Evolutionary conservation across 371 early-diverging fungal genomes (phyloP).

Genomic region (Apophysomyces trapeziformis): DNA sequence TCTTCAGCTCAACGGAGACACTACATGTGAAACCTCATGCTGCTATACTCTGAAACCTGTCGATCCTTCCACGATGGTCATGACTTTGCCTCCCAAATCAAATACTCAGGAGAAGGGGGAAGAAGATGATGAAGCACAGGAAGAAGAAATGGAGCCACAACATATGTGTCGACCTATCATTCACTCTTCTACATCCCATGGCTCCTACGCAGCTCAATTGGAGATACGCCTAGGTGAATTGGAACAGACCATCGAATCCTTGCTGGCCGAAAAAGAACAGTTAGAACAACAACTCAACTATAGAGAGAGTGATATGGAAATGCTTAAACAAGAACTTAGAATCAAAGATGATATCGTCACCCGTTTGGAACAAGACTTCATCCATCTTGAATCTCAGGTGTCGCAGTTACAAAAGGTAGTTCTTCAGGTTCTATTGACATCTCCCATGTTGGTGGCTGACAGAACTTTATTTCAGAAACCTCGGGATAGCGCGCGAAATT

Average conservation of each 20-base stretch:
- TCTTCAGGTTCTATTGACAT: background rate
- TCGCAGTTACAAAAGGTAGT: constrained; percentile 17
- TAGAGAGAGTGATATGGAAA: constrained; percentile 13
- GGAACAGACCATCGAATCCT: constrained; percentile 28
- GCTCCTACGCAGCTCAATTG: constrained; percentile 37
- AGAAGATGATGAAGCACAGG: constrained; percentile 26
- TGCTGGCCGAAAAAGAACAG: constrained; percentile 7
- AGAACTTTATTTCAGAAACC: background rate
- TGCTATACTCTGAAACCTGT: constrained; percentile 43
- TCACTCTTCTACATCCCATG: constrained; percentile 37
- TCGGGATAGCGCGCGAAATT: background rate
- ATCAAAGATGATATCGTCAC: constrained; percentile 19
- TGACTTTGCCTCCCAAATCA: constrained; percentile 36
- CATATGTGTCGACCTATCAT: constrained; percentile 48
- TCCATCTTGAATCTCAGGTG: constrained; percentile 15
- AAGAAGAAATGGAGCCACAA: constrained; percentile 37
- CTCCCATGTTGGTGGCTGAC: background rate
- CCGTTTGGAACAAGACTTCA: constrained; percentile 19
- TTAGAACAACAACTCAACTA: background rate
- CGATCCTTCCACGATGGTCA: constrained; percentile 39
- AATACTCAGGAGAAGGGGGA: constrained; percentile 11
- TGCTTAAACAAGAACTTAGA: constrained; percentile 19
- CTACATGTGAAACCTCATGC: constrained; percentile 41
- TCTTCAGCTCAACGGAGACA: constrained; percentile 34
- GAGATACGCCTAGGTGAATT: constrained; percentile 32